These are phyloP conservation scores for Carex scoparia DNA, from an alignment of 176 grass and related monocot genomes.

Conservation along the genomic window DNA sequence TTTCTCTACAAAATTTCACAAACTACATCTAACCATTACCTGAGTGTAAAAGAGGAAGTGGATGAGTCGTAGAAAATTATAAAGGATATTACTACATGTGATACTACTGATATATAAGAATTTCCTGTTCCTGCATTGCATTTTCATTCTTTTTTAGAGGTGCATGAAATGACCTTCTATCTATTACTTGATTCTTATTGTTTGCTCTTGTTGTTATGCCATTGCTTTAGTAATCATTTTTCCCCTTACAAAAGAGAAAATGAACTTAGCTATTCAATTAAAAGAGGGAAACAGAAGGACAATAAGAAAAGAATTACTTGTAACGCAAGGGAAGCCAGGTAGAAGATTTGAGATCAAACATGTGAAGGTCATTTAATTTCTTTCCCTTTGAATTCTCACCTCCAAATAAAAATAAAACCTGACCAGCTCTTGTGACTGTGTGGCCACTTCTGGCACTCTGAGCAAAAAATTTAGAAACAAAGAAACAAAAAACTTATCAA, in stretches of 20 bases:
- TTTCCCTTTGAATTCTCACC: conserved; percentile 82
- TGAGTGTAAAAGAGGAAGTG: background rate
- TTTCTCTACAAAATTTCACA: background rate
- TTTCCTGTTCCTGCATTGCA: background rate
- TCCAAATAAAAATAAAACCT: conserved; percentile 84
- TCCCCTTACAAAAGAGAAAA: background rate
- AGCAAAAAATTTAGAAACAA: conserved; percentile 27
- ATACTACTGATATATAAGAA: background rate
- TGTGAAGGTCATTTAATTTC: conserved; percentile 96
- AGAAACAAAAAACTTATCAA: background rate
- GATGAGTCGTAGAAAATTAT: background rate
- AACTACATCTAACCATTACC: background rate
- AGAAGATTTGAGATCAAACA: conserved; percentile 94
- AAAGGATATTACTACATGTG: background rate
- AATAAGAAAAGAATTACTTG: conserved; percentile 53
- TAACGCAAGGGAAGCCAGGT: conserved; percentile 98
- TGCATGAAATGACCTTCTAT: background rate
- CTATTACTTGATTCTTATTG: background rate
- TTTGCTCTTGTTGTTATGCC: conserved; percentile 7
- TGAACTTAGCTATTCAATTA: background rate
- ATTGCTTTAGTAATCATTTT: conserved; percentile 8
- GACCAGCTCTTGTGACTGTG: conserved; percentile 80
- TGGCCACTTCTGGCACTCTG: conserved; percentile 85
- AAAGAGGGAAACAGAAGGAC: background rate
- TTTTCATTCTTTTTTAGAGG: background rate